These are phyloP conservation scores for Scheffersomyces lignicola DNA, from an alignment of 1,139 yeast genomes.

Conservation along the genomic window DNA sequence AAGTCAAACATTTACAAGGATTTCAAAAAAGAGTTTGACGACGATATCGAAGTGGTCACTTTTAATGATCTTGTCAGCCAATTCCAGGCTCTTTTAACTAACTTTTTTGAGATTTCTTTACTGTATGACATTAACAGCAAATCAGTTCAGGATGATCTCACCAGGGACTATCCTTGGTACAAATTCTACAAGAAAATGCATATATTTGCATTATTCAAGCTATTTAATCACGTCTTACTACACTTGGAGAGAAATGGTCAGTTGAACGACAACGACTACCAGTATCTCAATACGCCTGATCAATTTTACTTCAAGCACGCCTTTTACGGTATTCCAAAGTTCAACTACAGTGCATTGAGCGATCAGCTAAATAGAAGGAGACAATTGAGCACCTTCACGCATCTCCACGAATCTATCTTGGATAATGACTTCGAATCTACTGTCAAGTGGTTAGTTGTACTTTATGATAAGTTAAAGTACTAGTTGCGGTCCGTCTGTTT, in stretches of 20 bases:
- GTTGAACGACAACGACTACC: conserved; percentile 23
- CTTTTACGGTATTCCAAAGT: conserved; percentile 11
- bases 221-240: conserved; percentile 53
- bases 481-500: background rate
- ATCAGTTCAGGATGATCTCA: conserved; percentile 46
- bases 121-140: conserved; percentile 37
- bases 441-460: conserved; percentile 28
- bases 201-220: conserved; percentile 57
- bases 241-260: conserved; percentile 44
- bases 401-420: conserved; percentile 24
- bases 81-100: conserved; percentile 15
- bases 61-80: conserved; percentile 22
- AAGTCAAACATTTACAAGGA: conserved; percentile 24
- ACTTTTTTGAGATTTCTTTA: conserved; percentile 16
- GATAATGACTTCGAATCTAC: conserved; percentile 25
- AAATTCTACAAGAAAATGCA: conserved; percentile 54
- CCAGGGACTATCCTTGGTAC: conserved; percentile 74
- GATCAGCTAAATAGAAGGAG: conserved; percentile 8
- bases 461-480: conserved; percentile 26
- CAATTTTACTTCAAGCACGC: conserved; percentile 22
- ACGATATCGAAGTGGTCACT: conserved; percentile 14
- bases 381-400: conserved; percentile 22
- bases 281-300: conserved; percentile 16
- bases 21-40: conserved; percentile 13
- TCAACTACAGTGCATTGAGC: conserved; percentile 7